Percentiles rank a stretch among this genome's conserved stretches.
These are phyloP conservation scores for Ustilago bromivora DNA, from an alignment of 1,284 basidiomycete species.

Conservation along the genomic window DNA sequence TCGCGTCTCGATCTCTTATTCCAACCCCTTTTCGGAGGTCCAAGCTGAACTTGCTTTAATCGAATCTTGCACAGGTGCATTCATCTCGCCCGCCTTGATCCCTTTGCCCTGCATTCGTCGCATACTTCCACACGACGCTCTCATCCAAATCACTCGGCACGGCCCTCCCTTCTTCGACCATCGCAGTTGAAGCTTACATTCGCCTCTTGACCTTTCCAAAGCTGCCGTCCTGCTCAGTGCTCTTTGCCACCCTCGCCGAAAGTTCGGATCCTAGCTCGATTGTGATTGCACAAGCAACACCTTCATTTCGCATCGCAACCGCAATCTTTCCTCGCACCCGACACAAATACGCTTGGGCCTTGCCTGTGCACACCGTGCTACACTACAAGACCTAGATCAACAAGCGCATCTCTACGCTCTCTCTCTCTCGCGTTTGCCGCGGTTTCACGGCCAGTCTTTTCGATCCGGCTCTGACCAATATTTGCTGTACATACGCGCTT, in stretches of 20 bases:
- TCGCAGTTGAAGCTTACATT: background rate
- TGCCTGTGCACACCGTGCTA: background rate
- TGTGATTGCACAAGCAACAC: background rate
- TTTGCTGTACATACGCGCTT: background rate
- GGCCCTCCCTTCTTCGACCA: background rate
- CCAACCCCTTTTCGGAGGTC: background rate
- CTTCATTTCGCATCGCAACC: background rate
- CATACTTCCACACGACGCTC: background rate
- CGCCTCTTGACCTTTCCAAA: too few species aligned
- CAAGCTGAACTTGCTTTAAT: constrained; percentile 6
- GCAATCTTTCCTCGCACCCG: background rate
- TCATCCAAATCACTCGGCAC: background rate
- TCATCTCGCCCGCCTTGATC: constrained; percentile 9
- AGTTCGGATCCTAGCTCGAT: background rate
- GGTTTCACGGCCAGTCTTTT: background rate
- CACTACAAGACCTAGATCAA: background rate
- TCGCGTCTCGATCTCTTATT: background rate
- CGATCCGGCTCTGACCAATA: background rate
- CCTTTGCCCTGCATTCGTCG: background rate
- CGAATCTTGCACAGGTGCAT: background rate
- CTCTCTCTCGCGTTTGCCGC: background rate
- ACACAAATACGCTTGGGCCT: background rate
- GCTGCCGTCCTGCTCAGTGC: too few species aligned
- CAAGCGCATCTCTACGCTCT: background rate
- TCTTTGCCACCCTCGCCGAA: too few species aligned